phyloP scores from a whole-genome alignment of 2,329 filamentous ascomycete genomes.

The Calycina herbarum region DNA sequence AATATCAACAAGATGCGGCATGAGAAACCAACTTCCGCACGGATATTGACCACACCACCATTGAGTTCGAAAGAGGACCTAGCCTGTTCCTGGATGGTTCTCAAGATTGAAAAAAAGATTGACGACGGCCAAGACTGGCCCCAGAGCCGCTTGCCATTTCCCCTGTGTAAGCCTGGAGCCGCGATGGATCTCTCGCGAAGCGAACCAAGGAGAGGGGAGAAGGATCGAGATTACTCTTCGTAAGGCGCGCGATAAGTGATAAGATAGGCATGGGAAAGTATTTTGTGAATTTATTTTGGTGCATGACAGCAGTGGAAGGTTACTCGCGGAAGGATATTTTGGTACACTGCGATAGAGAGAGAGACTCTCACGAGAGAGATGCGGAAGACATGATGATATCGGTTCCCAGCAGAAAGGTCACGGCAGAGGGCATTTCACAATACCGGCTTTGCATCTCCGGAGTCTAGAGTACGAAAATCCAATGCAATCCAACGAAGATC shows the following conservation, averaged over 20 bases:
- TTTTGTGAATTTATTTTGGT: conserved; percentile 3
- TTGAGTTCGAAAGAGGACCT: neutral
- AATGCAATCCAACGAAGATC: neutral
- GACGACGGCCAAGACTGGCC: neutral
- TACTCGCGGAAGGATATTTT: conserved; percentile 4
- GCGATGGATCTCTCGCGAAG: neutral
- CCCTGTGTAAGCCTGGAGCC: conserved; percentile 4
- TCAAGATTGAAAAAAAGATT: neutral
- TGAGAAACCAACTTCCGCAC: conserved; percentile 4
- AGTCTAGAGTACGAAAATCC: neutral
- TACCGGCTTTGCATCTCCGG: neutral
- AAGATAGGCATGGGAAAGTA: neutral
- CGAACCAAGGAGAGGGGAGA: conserved; percentile 5
- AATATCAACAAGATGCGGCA: neutral
- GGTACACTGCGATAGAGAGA: neutral
- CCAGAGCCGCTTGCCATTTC: neutral
- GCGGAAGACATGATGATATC: neutral
- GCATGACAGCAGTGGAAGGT: neutral
- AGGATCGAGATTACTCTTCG: neutral
- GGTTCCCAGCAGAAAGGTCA: neutral
- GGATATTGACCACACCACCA: conserved; percentile 6
- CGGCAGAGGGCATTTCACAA: neutral
- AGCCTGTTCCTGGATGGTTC: neutral
- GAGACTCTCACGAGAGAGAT: neutral
- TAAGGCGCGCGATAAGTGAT: conserved; percentile 9